Base-by-base conservation (phyloP, 129 eudicot genomes). In the Kitagawia praeruptora region DNA sequence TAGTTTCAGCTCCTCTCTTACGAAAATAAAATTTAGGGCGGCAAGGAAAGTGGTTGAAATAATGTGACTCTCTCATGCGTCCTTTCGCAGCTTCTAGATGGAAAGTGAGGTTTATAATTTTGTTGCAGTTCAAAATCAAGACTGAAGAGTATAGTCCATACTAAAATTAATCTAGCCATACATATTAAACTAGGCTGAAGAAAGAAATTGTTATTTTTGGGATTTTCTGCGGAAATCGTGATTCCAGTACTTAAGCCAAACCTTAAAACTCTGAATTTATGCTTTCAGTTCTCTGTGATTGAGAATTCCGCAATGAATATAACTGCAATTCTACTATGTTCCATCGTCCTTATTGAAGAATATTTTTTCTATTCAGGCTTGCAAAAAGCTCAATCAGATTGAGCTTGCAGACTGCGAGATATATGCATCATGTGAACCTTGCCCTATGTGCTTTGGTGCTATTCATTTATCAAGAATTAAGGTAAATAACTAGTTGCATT, bases 381-480 rank as follows among this genome's bases (percentile, higher is more conserved):
- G 96, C 78, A 88, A 87, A 82, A 93, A 93, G 91, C 93, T 93
- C 75, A 86, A 93, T 75, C 82, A 84, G 51, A 83, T 90, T 11
- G 89, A 93, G 90, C 91, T 93, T 23, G 86, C 93, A 5, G 92
- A 90, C 77, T 90, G 98, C 54, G 97, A 92, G 85, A 92, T 92
- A 70, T 92, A 90, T 28, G 96, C 97, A 4, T 92, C 97, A 1
- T 92, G 98, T 75, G 96, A 93, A 84, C 96, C 98, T 66, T 93
- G 98, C 61, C 98, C 98, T 8, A 93, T 93, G 98, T 93, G 98
- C 83, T 93, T 93, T 38, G 96, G 98, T 38, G 98, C 96, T 56
- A 93, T 93, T 87, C 96, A 93, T 85, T 89, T 90, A 77, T 90
- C 98, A 5, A 86, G 96, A 84, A 84, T 90, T 23, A 90, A 90